Evolutionary conservation across 2,329 filamentous ascomycete species (phyloP).

Genomic region (Calonectria pteridis): DNA sequence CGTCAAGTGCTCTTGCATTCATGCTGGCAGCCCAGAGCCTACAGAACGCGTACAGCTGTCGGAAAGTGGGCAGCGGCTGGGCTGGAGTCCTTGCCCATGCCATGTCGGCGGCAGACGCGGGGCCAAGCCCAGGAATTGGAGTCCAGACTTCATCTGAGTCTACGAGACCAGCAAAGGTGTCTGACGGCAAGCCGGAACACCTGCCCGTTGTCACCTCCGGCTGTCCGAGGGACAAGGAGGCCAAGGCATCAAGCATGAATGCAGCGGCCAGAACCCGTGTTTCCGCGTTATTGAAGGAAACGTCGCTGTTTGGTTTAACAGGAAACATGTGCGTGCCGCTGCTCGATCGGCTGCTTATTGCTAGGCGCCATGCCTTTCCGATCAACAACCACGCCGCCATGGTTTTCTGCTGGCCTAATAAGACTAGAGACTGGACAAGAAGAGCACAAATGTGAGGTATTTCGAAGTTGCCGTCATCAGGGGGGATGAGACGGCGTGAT

Average conservation of each 20-base stretch:
- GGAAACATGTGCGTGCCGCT: constrained; percentile 36
- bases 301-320: constrained; percentile 27
- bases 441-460: constrained; percentile 54
- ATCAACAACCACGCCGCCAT: constrained; percentile 73
- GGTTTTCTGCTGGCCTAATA: constrained; percentile 69
- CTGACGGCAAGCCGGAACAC: constrained; percentile 32
- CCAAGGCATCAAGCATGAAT: constrained; percentile 71
- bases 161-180: constrained; percentile 26
- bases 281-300: constrained; percentile 29
- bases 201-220: constrained; percentile 38
- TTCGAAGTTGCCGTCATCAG: constrained; percentile 61
- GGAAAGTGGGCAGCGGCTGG: constrained; percentile 57
- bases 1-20: constrained; percentile 33
- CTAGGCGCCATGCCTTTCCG: constrained; percentile 69
- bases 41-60: constrained; percentile 56
- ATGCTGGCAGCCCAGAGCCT: constrained; percentile 48
- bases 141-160: constrained; percentile 36
- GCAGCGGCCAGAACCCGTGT: constrained; percentile 62
- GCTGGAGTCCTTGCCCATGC: constrained; percentile 30
- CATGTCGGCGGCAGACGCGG: not conserved
- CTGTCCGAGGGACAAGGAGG: constrained; percentile 64
- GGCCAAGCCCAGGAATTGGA: constrained; percentile 38
- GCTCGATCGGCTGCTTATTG: constrained; percentile 46
- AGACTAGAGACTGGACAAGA: constrained; percentile 71
- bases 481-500: constrained; percentile 62